Conservation (phyloP, 768 basidiomycete species). For the Leccinellum rugosiceps region DNA sequence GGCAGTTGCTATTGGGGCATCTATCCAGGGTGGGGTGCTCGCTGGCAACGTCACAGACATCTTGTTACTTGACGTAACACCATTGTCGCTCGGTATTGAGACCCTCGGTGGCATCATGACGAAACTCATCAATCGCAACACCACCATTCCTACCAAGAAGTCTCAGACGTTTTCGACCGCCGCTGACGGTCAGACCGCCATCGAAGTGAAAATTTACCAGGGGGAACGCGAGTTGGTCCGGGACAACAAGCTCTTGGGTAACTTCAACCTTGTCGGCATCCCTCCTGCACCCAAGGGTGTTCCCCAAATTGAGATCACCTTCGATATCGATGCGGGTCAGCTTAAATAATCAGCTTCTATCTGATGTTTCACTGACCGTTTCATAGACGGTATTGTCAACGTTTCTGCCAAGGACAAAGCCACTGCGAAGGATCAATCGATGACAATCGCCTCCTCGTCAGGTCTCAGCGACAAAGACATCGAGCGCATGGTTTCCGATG, state of each 20-base stretch:
- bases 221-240: slow-evolving; percentile 98
- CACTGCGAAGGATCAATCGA: slow-evolving; percentile 85
- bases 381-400: slow-evolving; percentile 88
- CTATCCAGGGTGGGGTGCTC: slow-evolving; percentile 97
- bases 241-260: slow-evolving; percentile 98
- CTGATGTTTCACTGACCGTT: background rate
- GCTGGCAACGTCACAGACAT: slow-evolving; percentile 97
- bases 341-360: background rate
- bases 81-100: slow-evolving; percentile 92
- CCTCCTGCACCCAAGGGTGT: slow-evolving; percentile 78
- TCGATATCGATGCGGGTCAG: slow-evolving; percentile 95
- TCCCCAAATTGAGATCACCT: slow-evolving; percentile 80
- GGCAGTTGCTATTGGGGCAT: slow-evolving; percentile 97
- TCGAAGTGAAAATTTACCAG: slow-evolving; percentile 99
- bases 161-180: slow-evolving; percentile 98
- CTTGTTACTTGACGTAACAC: slow-evolving; percentile 92
- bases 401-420: slow-evolving; percentile 96
- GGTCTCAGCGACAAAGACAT: slow-evolving; percentile 96
- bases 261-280: slow-evolving; percentile 99
- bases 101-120: slow-evolving; percentile 99
- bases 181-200: slow-evolving; percentile 98
- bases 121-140: slow-evolving; percentile 96
- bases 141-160: slow-evolving; percentile 99
- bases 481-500: slow-evolving; percentile 92
- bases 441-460: slow-evolving; percentile 97